A percentile compares a stretch with the other conserved stretches of the same genome.
Evolutionary conservation across 2,329 filamentous ascomycete species (phyloP).

Genomic region (Botrytis pseudocinerea): DNA sequence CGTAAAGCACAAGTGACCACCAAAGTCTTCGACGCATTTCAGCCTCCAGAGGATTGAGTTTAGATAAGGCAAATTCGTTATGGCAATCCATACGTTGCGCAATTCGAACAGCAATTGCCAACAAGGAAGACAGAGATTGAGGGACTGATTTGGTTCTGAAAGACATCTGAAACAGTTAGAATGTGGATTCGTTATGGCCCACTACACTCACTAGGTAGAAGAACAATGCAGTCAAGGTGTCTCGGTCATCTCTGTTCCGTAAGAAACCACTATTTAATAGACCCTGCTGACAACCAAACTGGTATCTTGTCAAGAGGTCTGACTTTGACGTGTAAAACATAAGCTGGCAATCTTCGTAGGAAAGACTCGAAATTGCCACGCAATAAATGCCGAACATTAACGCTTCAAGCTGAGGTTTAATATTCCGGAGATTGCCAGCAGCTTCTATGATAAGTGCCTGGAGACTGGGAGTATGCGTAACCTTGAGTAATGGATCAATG

Average conservation of each 20-base stretch:
- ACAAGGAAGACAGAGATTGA: conserved; percentile 58
- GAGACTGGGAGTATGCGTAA: conserved; percentile 70
- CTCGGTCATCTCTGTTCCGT: conserved; percentile 43
- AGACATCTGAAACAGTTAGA: conserved; percentile 34
- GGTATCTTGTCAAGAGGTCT: conserved; percentile 46
- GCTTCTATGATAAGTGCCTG: conserved; percentile 66
- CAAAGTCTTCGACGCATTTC: conserved; percentile 72
- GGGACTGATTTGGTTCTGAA: conserved; percentile 52
- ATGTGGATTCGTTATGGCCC: conserved; percentile 9
- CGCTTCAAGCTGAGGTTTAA: conserved; percentile 61
- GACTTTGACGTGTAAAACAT: conserved; percentile 44
- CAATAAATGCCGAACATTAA: conserved; percentile 67
- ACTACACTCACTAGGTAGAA: conserved; percentile 52
- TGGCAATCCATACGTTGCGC: conserved; percentile 70
- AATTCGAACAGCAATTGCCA: conserved; percentile 66
- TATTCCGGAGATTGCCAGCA: conserved; percentile 53
- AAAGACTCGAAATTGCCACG: conserved; percentile 58
- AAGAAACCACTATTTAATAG: conserved; percentile 47
- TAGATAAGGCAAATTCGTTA: conserved; percentile 55
- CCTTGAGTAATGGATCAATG: conserved; percentile 71
- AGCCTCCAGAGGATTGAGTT: conserved; percentile 57
- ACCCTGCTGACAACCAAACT: conserved; percentile 49
- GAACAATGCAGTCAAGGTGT: conserved; percentile 52
- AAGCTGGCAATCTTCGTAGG: conserved; percentile 52
- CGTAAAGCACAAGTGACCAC: conserved; percentile 71